Percentiles rank a stretch among this genome's conserved stretches.
Evolutionary conservation across 768 basidiomycete species (phyloP).

Genomic region (Bullera alba): DNA sequence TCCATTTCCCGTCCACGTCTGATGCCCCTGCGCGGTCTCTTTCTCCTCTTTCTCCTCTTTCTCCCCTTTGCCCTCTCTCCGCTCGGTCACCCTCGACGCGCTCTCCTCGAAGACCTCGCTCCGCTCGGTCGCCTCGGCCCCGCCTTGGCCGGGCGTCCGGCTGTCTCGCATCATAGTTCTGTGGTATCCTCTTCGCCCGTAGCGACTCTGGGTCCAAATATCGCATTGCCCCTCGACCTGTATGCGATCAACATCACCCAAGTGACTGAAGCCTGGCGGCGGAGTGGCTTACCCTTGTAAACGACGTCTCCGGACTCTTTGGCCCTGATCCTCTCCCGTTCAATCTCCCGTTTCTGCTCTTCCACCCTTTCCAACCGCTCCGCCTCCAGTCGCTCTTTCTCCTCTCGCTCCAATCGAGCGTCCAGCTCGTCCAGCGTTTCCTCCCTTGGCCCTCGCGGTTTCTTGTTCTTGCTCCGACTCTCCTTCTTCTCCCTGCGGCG

Average conservation of each 20-base stretch:
- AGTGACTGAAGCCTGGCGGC: too few species aligned
- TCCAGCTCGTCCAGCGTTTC: slow-evolving; percentile 44
- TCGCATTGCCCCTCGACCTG: slow-evolving; percentile 43
- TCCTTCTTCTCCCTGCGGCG: slow-evolving; percentile 51
- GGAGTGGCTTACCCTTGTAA: slow-evolving; percentile 36
- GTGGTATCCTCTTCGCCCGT: slow-evolving; percentile 4
- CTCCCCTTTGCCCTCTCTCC: slow-evolving; percentile 15
- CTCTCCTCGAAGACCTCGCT: slow-evolving; percentile 1
- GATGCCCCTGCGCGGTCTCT: neutral
- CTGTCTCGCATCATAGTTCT: slow-evolving; percentile 18
- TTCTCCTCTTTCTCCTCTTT: neutral
- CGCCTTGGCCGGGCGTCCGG: slow-evolving; percentile 11
- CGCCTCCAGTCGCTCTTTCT: slow-evolving; percentile 37
- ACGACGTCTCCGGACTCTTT: slow-evolving; percentile 34
- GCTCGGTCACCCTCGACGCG: slow-evolving; percentile 8
- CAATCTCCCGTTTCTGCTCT: slow-evolving; percentile 24
- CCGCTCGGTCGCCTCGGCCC: neutral
- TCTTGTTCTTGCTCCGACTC: slow-evolving; percentile 30
- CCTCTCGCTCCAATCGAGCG: slow-evolving; percentile 41
- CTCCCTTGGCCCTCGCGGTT: slow-evolving; percentile 15
- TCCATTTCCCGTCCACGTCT: neutral
- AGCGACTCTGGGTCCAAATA: slow-evolving; percentile 39
- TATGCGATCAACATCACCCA: neutral
- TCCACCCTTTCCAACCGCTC: slow-evolving; percentile 23
- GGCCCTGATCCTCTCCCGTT: slow-evolving; percentile 21